Percentiles rank a stretch among this genome's conserved stretches.
Evolutionary conservation across 1,139 yeast species (phyloP).

Genomic region (Groenewaldozyma sp.): DNA sequence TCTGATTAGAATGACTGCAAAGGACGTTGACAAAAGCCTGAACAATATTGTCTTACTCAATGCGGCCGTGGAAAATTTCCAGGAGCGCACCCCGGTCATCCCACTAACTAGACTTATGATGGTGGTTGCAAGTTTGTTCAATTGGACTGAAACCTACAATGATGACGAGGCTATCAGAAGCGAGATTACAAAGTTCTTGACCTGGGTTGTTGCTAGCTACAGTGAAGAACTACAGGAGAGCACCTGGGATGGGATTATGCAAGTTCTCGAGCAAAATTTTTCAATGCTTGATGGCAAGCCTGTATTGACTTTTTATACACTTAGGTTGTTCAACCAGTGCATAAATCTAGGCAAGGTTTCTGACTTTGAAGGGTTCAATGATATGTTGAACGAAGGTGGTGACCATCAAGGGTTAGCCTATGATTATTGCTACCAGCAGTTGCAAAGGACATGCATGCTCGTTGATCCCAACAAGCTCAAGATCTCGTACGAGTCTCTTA

Average conservation of each 20-base stretch:
- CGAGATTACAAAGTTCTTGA: conserved; percentile 42
- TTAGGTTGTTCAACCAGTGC: not conserved
- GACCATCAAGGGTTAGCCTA: not conserved
- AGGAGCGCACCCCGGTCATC: conserved; percentile 9
- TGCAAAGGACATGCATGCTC: not conserved
- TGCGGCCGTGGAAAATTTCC: conserved; percentile 3
- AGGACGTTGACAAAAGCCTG: not conserved
- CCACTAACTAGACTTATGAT: conserved; percentile 35
- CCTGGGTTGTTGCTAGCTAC: conserved; percentile 32
- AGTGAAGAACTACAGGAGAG: conserved; percentile 13
- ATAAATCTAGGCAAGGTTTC: not conserved
- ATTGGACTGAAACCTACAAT: conserved; percentile 54
- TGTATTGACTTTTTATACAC: not conserved
- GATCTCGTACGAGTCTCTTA: not conserved
- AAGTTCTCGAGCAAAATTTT: conserved; percentile 17
- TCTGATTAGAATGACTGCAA: not conserved
- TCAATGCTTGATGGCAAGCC: conserved; percentile 15
- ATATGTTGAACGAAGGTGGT: not conserved
- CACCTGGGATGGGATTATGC: conserved; percentile 19
- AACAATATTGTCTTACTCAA: conserved; percentile 31
- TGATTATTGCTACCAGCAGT: not conserved
- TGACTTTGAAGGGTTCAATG: not conserved
- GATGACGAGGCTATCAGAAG: conserved; percentile 53
- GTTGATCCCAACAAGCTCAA: not conserved
- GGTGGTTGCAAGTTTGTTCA: conserved; percentile 43